Percentiles rank a stretch among this genome's conserved stretches.
These are phyloP conservation scores for Lepiota venenata DNA, from an alignment of 768 basidiomycete species.

Conservation along the genomic window DNA sequence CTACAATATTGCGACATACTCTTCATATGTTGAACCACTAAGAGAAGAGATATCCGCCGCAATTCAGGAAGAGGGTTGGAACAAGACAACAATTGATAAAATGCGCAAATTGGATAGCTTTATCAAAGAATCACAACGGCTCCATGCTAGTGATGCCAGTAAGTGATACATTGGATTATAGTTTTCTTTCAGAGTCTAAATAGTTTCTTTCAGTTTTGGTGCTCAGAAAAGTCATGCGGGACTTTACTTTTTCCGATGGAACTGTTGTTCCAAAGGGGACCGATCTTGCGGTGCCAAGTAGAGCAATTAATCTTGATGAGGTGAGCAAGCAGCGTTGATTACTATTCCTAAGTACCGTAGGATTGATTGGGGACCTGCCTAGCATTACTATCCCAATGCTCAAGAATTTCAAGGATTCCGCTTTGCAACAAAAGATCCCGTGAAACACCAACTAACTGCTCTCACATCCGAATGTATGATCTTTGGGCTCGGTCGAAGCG, in stretches of 20 bases:
- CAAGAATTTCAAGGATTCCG: too few species aligned
- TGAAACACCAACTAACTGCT: constrained; percentile 30
- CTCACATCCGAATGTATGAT: constrained; percentile 25
- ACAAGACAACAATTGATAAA: constrained; percentile 10
- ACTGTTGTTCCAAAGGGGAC: constrained; percentile 35
- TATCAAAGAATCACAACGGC: constrained; percentile 12
- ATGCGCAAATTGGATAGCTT: constrained; percentile 10
- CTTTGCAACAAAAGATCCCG: constrained; percentile 15
- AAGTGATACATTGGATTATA: neutral
- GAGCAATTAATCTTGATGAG: too few species aligned
- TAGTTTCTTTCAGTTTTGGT: constrained; percentile 16
- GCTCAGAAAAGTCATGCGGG: constrained; percentile 28
- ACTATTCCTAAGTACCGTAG: too few species aligned
- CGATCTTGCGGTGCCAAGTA: constrained; percentile 20
- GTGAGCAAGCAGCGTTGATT: too few species aligned
- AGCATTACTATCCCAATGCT: too few species aligned
- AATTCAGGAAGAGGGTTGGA: constrained; percentile 31
- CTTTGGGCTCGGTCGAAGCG: constrained; percentile 36
- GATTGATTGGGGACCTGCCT: too few species aligned
- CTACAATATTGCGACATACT: constrained; percentile 31
- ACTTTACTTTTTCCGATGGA: constrained; percentile 42
- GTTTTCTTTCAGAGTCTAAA: neutral
- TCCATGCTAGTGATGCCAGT: neutral
- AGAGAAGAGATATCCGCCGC: constrained; percentile 41
- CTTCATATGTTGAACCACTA: constrained; percentile 28